These are phyloP conservation scores for Eremochloa ophiuroides DNA, from an alignment of 176 grass and related monocot genomes.

Conservation along the genomic window DNA sequence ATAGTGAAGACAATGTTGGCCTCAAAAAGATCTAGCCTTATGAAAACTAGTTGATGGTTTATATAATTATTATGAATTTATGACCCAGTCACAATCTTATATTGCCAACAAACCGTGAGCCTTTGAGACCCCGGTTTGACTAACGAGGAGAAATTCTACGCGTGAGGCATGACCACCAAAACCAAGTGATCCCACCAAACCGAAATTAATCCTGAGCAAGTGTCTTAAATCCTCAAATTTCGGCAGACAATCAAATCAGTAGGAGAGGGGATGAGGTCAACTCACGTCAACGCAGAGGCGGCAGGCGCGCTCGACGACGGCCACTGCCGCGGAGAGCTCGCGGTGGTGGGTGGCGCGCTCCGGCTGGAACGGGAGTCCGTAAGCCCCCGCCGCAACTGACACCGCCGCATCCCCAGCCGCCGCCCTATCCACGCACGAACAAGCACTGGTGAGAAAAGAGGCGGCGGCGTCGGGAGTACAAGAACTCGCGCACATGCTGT, in stretches of 20 bases:
- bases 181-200: not conserved
- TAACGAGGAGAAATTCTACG: not conserved
- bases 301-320: constrained; percentile 71
- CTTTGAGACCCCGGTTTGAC: not conserved
- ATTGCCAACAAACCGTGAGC: not conserved
- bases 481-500: not conserved
- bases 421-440: constrained; percentile 19
- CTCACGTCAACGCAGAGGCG: constrained; percentile 75
- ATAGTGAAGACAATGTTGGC: not conserved
- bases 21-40: not conserved
- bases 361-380: constrained; percentile 50
- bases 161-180: not conserved
- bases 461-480: not conserved
- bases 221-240: not conserved
- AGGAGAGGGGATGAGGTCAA: constrained; percentile 10
- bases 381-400: not conserved
- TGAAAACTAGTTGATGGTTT: not conserved
- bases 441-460: not conserved
- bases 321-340: constrained; percentile 56
- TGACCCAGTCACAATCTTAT: not conserved
- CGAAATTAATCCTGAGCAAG: not conserved
- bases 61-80: not conserved
- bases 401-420: not conserved
- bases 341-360: constrained; percentile 49
- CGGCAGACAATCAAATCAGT: not conserved